Evolutionary conservation across 2,329 filamentous ascomycete genomes (phyloP), one percentile per base, ranked within the genome.

Genomic region (Meredithiella fracta): DNA sequence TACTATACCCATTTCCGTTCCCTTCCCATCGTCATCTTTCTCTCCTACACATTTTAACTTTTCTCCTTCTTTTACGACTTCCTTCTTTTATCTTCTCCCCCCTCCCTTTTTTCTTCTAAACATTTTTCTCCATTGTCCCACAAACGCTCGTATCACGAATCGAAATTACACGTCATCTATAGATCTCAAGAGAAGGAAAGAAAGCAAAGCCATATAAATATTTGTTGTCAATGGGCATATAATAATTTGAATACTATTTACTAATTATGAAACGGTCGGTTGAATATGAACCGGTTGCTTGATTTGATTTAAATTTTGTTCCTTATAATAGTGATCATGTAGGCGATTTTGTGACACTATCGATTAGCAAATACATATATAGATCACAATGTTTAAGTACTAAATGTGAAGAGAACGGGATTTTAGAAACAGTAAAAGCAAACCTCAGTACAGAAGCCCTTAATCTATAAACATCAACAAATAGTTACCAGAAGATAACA

Each of bases 151-250:
- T 31, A 25, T 54, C n/a, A 42, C 31, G 37, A 54, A 38, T 47
- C 37, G 17, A 54, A 54, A 47, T 37, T 25, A n/a, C 51, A 53
- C 25, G 23, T 44, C 53, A 52, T 55, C 52, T 55, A 58, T 58
- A 58, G 56, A 58, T 55, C 31, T 55, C 20, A 58, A 58, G 54
- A 56, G 49, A 57, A 51, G 47, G 42, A 55, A 51, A 55, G 42
- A 55, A 58, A 50, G 53, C 53, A 38, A 26, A 55, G 49, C 23
- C 49, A 51, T 51, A 51, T 37, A 34, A 25, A 5, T 44, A 44
- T 34, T 34, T 44, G 53, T 51, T 26, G 49, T 57, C 42, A 22
- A 57, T 38, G 51, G 51, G 38, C 29, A 38, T 22, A 20, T 53
- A 53, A 53, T 50, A 53, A 57, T 31, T 47, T 47, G 42, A 53